A percentile compares a stretch with the other conserved stretches of the same genome.
These are phyloP conservation scores for Ogataea methanolica DNA, from an alignment of 805 yeast species.

Conservation along the genomic window DNA sequence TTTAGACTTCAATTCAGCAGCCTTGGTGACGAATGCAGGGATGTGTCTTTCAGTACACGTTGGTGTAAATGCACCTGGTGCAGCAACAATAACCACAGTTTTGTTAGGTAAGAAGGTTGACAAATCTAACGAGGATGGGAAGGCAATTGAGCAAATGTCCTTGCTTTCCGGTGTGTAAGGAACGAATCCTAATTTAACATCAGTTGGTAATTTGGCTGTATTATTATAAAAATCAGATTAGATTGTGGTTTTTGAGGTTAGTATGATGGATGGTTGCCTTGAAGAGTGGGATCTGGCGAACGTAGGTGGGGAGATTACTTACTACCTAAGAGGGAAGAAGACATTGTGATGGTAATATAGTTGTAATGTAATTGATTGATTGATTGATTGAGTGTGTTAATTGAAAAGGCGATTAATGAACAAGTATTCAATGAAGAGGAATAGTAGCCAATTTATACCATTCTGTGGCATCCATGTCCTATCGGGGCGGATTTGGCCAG, in stretches of 20 bases:
- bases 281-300: not conserved
- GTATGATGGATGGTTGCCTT: not conserved
- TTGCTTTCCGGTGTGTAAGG: constrained; percentile 36
- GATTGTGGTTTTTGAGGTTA: not conserved
- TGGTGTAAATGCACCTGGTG: constrained; percentile 50
- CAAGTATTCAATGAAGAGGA: too few relatives aligned
- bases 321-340: constrained; percentile 3
- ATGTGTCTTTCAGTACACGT: constrained; percentile 42
- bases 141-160: constrained; percentile 35
- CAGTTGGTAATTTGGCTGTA: constrained; percentile 26
- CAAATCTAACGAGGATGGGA: constrained; percentile 35
- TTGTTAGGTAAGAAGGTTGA: constrained; percentile 33
- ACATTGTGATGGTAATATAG: constrained; percentile 1
- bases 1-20: constrained; percentile 33
- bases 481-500: too few relatives aligned
- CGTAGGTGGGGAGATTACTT: not conserved
- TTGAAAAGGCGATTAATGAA: not conserved
- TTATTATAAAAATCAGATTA: not conserved
- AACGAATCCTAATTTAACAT: constrained; percentile 34
- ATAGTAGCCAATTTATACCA: too few relatives aligned
- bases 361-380: not conserved
- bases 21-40: constrained; percentile 33
- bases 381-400: not conserved
- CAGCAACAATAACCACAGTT: constrained; percentile 37
- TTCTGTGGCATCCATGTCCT: too few relatives aligned